phyloP scores from a whole-genome alignment of 208 protist species.

The Trichomonas tenax region DNA sequence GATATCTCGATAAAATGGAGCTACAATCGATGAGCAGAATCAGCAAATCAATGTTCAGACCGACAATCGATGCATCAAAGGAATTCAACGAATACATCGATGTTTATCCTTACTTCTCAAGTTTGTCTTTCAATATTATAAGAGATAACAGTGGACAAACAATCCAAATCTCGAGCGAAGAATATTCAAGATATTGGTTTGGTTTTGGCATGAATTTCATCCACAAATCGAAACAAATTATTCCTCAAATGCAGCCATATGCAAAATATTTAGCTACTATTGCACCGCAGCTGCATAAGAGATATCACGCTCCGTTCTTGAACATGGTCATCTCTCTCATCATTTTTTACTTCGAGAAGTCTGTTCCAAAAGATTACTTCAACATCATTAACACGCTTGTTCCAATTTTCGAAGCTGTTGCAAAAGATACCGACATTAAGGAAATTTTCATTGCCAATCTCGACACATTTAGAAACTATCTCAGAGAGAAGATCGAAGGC shows the following conservation, averaged over 20 bases:
- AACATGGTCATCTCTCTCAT: background rate
- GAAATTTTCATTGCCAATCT: background rate
- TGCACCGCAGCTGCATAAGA: background rate
- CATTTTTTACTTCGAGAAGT: background rate
- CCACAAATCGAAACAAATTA: background rate
- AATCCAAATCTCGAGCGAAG: background rate
- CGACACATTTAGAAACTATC: background rate
- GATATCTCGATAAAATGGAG: background rate
- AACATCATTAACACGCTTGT: background rate
- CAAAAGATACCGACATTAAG: background rate
- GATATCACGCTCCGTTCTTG: background rate
- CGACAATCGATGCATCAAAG: background rate
- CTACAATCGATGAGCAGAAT: background rate
- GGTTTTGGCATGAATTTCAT: background rate
- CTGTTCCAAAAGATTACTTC: background rate
- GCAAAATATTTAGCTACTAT: background rate
- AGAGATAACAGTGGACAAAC: background rate
- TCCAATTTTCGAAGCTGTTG: background rate
- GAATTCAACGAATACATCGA: background rate
- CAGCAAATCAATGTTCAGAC: background rate
- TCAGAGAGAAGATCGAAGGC: background rate
- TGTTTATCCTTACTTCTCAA: background rate
- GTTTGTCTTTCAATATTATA: background rate
- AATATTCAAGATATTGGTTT: background rate
- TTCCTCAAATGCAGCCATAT: background rate